Evolutionary conservation across 2,329 filamentous ascomycete genomes (phyloP), one percentile per base, ranked within the genome.

Genomic region (Pseudocercospora musae): DNA sequence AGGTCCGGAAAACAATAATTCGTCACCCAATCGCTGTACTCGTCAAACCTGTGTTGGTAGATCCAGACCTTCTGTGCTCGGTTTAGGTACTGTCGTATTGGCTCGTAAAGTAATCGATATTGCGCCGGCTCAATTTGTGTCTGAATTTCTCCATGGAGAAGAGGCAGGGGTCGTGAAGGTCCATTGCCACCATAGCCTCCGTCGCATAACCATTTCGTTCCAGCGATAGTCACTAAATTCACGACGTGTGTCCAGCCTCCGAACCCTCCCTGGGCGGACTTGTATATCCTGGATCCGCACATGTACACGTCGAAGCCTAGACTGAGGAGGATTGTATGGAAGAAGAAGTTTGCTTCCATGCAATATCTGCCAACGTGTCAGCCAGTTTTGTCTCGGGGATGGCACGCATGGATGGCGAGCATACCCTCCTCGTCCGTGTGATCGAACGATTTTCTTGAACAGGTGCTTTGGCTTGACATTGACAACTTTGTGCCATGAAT

Each of bases 1-100:
- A 83, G 75, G 58, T 89, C 85, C 2, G 82, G 81, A 72, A 91
- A 92, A 63, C 81, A 84, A 73, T 90, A 91, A 62, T 80, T 83
- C 1, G 83, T 77, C 27, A 80, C 77, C 85, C 87, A 92, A 1
- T 79, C 77, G 46, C 74, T 76, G 0, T 80, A 74, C 0, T 75
- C 58, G 18, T 44, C 21, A 29, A 60, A 60, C 64, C 57, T 73
- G 63, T 73, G 69, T 60, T 80, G 74, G 57, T 77, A 79, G 2
- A 79, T 73, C 79, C 79, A 81, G 7, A 80, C 63, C 15, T 77
- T 73, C 57, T 78, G 77, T 23, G 20, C 57, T 48, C 62, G 52
- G 53, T 70, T 64, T 21, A 68, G 31, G 20, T 65, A 65, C 42
- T 70, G 55, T 7, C 60, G 57, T 1, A 71, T 60, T 2, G 66